Base-by-base conservation (phyloP, 768 basidiomycete species). In the Hemileccinum rubropunctum region DNA sequence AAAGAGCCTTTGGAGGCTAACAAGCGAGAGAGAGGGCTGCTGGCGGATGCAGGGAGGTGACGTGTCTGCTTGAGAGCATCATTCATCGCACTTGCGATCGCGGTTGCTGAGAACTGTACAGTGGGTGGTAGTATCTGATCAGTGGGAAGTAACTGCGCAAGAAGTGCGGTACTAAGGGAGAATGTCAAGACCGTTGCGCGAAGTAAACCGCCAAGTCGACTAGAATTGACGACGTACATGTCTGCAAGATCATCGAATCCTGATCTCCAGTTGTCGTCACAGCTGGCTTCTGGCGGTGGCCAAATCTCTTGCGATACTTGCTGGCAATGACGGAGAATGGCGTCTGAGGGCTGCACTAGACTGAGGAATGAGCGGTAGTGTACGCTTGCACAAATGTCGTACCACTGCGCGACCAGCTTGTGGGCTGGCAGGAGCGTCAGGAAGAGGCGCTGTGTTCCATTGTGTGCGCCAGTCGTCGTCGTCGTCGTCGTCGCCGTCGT, bases 1-100 rank as follows among this genome's bases (percentile, higher is more conserved):
- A 79, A 78, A 5, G 85, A 84, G 1, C 88, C 88, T 65, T 85
- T 88, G 1, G 84, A 81, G 6, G 81, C 74, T 36, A 88, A 60
- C 55, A 86, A 83, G 49, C 81, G 73, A n/a, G 84, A 75, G 63
- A 92, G 74, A 2, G 89, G 89, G 54, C 89, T 88, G 23, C 58
- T 64, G 15, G 74, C 76, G 4, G 81, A 75, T 20, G 79, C 61
- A 4, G 79, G 66, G 40, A 76, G 63, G 57, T 86, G 79, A 51
- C 83, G 78, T 0, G 88, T 88, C 43, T 86, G 66, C 40, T 80
- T 81, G 17, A 91, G 68, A 10, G 84, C 75, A 7, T 82, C 80
- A 2, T 76, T 73, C 70, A 82, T 74, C 37, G 81, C 73, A 59
- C 83, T 88, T 8, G 77, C 74, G 6, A 73, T 76, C 45, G 77